phyloP scores from a whole-genome alignment of 345 rosid genomes.

The Hirschfeldia incana region DNA sequence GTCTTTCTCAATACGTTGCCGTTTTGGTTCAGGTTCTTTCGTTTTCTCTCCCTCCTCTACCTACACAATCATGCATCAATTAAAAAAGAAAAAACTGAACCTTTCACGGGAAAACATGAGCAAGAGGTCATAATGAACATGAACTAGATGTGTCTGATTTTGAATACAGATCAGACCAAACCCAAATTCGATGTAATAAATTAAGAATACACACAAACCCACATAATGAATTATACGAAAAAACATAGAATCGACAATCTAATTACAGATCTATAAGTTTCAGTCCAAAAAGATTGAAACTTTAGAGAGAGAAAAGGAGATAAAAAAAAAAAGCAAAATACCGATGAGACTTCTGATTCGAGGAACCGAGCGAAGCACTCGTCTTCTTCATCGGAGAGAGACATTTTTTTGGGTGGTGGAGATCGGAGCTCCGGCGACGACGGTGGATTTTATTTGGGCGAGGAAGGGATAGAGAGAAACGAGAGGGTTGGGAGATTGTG shows the following conservation, averaged over 20 bases:
- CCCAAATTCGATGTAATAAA: background rate
- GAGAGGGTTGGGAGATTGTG: conserved; percentile 9
- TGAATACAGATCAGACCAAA: background rate
- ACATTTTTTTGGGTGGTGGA: conserved; percentile 37
- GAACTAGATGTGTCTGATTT: background rate
- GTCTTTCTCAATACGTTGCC: conserved; percentile 40
- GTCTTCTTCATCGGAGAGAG: conserved; percentile 68
- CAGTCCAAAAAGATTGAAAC: background rate
- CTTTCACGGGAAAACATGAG: conserved; percentile 13
- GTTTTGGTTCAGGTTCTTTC: conserved; percentile 54
- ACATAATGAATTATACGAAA: background rate
- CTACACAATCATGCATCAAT: conserved; percentile 30
- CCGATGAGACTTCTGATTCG: conserved; percentile 76
- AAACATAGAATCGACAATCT: background rate
- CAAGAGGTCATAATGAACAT: background rate
- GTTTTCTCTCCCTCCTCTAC: conserved; percentile 35
- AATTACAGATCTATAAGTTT: conserved; percentile 2
- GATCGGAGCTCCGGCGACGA: conserved; percentile 35
- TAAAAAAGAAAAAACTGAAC: background rate
- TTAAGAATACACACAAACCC: background rate
- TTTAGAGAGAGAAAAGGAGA: background rate
- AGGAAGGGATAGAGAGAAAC: conserved; percentile 14
- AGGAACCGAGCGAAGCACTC: conserved; percentile 66
- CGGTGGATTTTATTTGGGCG: conserved; percentile 20
- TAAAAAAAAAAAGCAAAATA: background rate